These are phyloP conservation scores for Nymphaea colorata DNA, from an alignment of 164 flowering plant genomes.

Conservation along the genomic window DNA sequence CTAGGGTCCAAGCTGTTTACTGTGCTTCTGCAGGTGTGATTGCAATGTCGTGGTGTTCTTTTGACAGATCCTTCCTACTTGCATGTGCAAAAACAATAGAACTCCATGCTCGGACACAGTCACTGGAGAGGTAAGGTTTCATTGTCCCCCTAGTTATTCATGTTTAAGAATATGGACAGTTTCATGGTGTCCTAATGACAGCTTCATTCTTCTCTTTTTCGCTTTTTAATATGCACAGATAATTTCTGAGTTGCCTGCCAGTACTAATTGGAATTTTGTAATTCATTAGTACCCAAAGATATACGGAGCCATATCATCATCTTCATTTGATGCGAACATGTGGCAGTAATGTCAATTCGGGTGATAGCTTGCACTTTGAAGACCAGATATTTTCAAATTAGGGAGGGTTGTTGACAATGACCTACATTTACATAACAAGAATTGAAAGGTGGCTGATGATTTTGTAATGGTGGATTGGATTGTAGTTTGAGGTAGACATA, in stretches of 20 bases:
- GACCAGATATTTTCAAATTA: too few relatives aligned
- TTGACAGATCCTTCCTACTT: conserved; percentile 73
- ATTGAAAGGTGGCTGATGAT: too few relatives aligned
- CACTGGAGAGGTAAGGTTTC: conserved; percentile 66
- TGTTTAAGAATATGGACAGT: too few relatives aligned
- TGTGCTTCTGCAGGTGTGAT: conserved; percentile 54
- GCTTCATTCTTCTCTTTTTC: background rate
- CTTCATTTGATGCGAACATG: conserved; percentile 97
- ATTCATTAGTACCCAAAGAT: conserved; percentile 93
- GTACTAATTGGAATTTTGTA: conserved; percentile 92
- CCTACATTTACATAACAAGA: too few relatives aligned
- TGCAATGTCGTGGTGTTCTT: conserved; percentile 97
- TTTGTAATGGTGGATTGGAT: too few relatives aligned
- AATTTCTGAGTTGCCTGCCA: conserved; percentile 76
- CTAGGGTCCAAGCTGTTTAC: too few relatives aligned
- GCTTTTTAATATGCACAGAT: conserved; percentile 31
- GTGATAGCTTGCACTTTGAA: too few relatives aligned
- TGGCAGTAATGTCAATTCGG: too few relatives aligned
- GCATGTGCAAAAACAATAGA: conserved; percentile 91
- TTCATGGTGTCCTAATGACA: too few relatives aligned
- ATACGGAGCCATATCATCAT: conserved; percentile 91
- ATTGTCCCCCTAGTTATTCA: too few relatives aligned
- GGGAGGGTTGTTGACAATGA: too few relatives aligned
- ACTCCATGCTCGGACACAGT: conserved; percentile 92
- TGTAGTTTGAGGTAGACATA: too few relatives aligned